phyloP scores from a whole-genome alignment of 75 land plant genomes.

The Picea glauca region DNA sequence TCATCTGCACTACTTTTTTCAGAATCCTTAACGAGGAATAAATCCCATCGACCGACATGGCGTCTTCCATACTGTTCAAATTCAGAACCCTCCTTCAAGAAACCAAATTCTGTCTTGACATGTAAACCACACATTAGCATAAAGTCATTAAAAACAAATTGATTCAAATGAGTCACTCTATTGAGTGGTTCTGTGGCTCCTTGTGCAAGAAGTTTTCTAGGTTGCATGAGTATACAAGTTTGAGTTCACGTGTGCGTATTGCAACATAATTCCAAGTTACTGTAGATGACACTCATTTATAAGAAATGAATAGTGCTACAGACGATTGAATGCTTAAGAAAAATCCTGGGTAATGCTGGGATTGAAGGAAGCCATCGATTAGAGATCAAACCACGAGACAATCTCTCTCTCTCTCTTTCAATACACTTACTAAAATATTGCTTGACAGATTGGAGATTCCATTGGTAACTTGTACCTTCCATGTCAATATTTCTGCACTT shows the following conservation, averaged over 20 bases:
- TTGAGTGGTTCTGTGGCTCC: background rate
- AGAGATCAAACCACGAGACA: background rate
- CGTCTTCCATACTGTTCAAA: conserved; percentile 35
- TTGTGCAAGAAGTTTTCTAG: background rate
- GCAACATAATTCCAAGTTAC: background rate
- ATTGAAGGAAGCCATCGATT: too few relatives aligned
- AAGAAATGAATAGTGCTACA: background rate
- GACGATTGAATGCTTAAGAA: background rate
- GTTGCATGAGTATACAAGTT: background rate
- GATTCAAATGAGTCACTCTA: background rate
- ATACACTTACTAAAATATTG: too few relatives aligned
- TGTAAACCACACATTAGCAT: background rate
- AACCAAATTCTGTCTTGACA: conserved; percentile 53
- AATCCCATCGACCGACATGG: conserved; percentile 27
- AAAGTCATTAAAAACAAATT: background rate
- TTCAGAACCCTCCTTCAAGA: conserved; percentile 47
- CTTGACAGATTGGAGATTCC: too few relatives aligned
- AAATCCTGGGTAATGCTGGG: background rate
- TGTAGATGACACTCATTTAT: background rate
- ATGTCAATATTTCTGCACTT: too few relatives aligned
- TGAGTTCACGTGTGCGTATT: background rate
- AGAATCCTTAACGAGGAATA: conserved; percentile 34
- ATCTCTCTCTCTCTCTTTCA: background rate
- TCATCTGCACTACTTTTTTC: conserved; percentile 20
- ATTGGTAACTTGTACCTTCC: too few relatives aligned